A percentile compares a stretch with the other conserved stretches of the same genome.
Conservation (phyloP, 805 yeast genomes). For the Myxozyma sirexii region DNA sequence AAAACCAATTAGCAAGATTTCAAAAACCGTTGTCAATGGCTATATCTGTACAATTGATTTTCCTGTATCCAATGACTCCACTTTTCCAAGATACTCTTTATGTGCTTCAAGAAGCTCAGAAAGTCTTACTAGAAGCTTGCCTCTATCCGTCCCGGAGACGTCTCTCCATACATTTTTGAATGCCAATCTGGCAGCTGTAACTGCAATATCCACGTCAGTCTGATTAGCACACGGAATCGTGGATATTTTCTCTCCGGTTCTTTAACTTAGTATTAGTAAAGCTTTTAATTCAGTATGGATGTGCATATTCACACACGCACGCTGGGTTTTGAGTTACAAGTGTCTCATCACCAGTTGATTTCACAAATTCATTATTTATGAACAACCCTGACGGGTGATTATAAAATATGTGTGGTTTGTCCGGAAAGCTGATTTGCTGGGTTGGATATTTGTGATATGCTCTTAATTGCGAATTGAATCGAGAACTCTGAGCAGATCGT, state of each 20-base stretch:
- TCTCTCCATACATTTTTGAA: conserved; percentile 11
- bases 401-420: conserved; percentile 37
- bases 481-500: too few relatives aligned
- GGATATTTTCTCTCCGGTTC: conserved; percentile 14
- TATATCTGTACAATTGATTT: conserved; percentile 22
- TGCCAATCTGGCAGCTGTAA: conserved; percentile 17
- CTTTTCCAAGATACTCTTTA: conserved; percentile 5
- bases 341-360: conserved; percentile 58
- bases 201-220: conserved; percentile 21
- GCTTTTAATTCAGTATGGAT: neutral
- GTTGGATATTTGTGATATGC: neutral
- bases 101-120: conserved; percentile 10
- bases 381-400: conserved; percentile 87
- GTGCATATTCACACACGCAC: neutral
- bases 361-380: conserved; percentile 80
- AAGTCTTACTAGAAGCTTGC: conserved; percentile 4
- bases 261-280: neutral
- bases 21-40: too few relatives aligned
- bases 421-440: neutral
- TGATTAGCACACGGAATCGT: conserved; percentile 6
- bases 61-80: conserved; percentile 29
- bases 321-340: conserved; percentile 42
- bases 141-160: conserved; percentile 19
- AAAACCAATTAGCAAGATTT: too few relatives aligned
- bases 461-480: neutral